Evolutionary conservation across 2,329 filamentous ascomycete species (phyloP), one percentile per base, ranked within the genome.

Genomic region (Arachnomyces sp.): DNA sequence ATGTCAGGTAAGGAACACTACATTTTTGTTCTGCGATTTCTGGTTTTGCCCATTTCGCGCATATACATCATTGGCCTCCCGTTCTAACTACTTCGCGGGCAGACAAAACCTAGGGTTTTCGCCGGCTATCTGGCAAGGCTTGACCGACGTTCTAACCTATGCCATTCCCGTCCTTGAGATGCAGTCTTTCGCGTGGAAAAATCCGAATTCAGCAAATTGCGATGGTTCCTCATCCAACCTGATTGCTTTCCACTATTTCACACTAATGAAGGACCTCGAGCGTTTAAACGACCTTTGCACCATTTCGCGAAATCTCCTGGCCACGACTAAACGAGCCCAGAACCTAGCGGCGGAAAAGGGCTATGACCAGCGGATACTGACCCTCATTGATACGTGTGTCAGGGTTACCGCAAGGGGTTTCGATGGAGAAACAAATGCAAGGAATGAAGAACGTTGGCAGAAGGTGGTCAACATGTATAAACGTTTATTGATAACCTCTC

Each of bases 401-500:
- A 67, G 76, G 37, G 77, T 81, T 9, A 81, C 77, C 0, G 77
- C 77, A 7, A 61, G 77, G 47, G 78, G 77, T 0, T 82, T 78
- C 46, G 78, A 81, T 57, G 77, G 77, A 25, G 76, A 79, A 53
- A 72, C 75, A 4, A 74, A 76, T 43, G 71, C 73, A 3, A 66
- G 72, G 39, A 76, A 79, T 42, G 75, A 81, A 57, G 75, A 79
- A 49, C 74, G 75, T 48, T 81, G 77, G 76, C 76, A 80, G 59
- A 73, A 72, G 57, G 74, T 80, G 40, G 75, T 81, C 45, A 79
- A 77, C 52, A 71, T 76, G 3, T 81, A 79, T 60, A 81, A 82
- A 60, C 76, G 77, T 50, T 63, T 81, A 13, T 64, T 81, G 50
- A 80, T 81, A 40, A 79, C 76, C 2, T 76, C 74, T 45, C 64